Evolutionary conservation across 441 rosid species (phyloP), one percentile per base, ranked within the genome.

Genomic region (Eutrema salsugineum): DNA sequence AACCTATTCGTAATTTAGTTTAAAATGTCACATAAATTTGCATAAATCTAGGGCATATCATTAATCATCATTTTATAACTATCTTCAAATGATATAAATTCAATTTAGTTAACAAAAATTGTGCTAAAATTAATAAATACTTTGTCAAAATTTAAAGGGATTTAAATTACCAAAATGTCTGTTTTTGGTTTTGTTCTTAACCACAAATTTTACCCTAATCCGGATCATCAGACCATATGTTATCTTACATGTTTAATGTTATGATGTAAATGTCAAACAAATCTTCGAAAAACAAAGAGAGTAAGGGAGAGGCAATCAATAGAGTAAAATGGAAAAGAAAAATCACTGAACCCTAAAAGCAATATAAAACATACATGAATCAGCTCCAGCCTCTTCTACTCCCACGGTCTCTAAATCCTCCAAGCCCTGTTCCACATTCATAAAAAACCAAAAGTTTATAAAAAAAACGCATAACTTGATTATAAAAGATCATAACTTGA

Each of bases 341-440:
- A 55, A 47, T 17, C 75, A 69, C 60, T 63, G 66, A 63, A 53
- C 69, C 50, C 65, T 68, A 68, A 60, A 56, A 68, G 58, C 65
- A 66, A 62, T n/a, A 28, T 22, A 32, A 66, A 6, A 67, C 43
- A 60, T 67, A 60, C 40, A 69, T 30, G 49, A 60, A 56, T 76
- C 48, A 67, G 78, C 73, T 85, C 97, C 91, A 87, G 5, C 83
- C 61, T 35, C 95, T 87, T 48, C 92, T 88, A 20, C 88, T 82
- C 11, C 97, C 97, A 19, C 93, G 90, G 60, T 91, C 97, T 55
- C 93, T 88, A 71, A 73, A 91, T 58, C 94, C 88, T 50, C 86
- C 90, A 17, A 64, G 77, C 14, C 90, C 95, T 87, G 82, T 72
- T 64, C 65, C 66, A 63, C 48, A 57, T 55, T 11, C 4, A 44